Evolutionary conservation across 164 flowering plant species (phyloP).

Genomic region (Vitis riparia): DNA sequence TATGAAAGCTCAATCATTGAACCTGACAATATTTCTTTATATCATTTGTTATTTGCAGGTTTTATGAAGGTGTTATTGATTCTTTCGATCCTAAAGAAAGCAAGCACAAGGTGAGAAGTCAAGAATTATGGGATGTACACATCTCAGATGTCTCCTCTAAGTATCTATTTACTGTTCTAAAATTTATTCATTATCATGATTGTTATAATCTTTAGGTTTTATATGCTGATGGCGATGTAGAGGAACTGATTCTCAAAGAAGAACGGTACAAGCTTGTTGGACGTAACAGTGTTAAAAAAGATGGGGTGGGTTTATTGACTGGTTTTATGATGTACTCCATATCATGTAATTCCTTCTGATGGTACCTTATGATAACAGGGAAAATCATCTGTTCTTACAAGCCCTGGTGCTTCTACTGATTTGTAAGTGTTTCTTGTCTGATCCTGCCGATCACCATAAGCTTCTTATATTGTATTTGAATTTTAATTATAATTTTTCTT

Average conservation of each 20-base stretch:
- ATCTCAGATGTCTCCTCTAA: no score
- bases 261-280: slow-evolving; percentile 55
- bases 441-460: no score
- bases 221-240: slow-evolving; percentile 80
- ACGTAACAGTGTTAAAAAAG: slow-evolving; percentile 10
- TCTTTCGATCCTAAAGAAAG: slow-evolving; percentile 50
- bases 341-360: neutral
- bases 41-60: slow-evolving; percentile 46
- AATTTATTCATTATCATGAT: no score
- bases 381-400: no score
- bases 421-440: neutral
- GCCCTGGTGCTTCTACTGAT: no score
- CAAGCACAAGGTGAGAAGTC: slow-evolving; percentile 63
- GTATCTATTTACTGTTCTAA: no score
- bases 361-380: slow-evolving; percentile 35
- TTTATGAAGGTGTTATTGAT: slow-evolving; percentile 59
- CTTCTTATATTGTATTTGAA: neutral
- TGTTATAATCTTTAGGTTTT: slow-evolving; percentile 39
- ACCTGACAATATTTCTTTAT: no score
- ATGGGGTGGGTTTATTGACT: slow-evolving; percentile 37
- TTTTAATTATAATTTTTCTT: neutral
- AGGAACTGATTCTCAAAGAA: slow-evolving; percentile 48
- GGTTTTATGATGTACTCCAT: neutral
- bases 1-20: no score
- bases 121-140: no score